phyloP scores from a whole-genome alignment of 768 basidiomycete genomes.

The Boletus reticulatus region DNA sequence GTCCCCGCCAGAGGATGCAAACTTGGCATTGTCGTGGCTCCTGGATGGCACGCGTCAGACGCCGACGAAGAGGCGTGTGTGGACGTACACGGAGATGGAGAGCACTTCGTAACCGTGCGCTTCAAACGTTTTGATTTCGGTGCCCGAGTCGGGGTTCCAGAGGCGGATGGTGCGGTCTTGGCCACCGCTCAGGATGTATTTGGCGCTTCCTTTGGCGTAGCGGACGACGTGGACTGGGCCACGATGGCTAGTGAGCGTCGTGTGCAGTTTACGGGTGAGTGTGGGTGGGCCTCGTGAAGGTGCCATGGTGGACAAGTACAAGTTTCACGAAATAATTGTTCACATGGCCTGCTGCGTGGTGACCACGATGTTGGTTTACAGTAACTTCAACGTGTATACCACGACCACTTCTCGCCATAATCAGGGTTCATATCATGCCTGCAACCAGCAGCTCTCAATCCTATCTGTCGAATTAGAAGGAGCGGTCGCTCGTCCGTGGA shows the following conservation, averaged over 20 bases:
- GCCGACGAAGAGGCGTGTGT: not conserved
- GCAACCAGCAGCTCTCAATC: too few species aligned
- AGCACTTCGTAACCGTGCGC: conserved; percentile 97
- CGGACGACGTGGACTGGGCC: conserved; percentile 90
- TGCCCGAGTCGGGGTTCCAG: conserved; percentile 85
- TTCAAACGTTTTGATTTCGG: conserved; percentile 87
- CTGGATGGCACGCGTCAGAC: conserved; percentile 35
- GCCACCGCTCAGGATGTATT: conserved; percentile 91
- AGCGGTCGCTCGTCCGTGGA: too few species aligned
- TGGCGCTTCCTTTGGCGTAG: conserved; percentile 85
- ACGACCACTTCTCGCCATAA: not conserved
- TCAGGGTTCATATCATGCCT: not conserved
- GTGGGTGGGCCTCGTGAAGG: conserved; percentile 52
- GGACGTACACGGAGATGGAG: conserved; percentile 78
- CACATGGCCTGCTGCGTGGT: too few species aligned
- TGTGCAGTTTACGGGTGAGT: conserved; percentile 60
- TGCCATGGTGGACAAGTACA: conserved; percentile 35
- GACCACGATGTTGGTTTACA: conserved; percentile 5
- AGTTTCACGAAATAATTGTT: too few species aligned
- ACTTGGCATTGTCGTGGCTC: conserved; percentile 90
- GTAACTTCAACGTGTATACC: conserved; percentile 6
- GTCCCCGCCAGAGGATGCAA: conserved; percentile 93
- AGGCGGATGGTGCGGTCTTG: conserved; percentile 87
- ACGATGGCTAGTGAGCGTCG: conserved; percentile 63
- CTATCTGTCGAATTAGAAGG: too few species aligned